phyloP scores from a whole-genome alignment of 2,329 filamentous ascomycete genomes.

The Aspergillus chevalieri region DNA sequence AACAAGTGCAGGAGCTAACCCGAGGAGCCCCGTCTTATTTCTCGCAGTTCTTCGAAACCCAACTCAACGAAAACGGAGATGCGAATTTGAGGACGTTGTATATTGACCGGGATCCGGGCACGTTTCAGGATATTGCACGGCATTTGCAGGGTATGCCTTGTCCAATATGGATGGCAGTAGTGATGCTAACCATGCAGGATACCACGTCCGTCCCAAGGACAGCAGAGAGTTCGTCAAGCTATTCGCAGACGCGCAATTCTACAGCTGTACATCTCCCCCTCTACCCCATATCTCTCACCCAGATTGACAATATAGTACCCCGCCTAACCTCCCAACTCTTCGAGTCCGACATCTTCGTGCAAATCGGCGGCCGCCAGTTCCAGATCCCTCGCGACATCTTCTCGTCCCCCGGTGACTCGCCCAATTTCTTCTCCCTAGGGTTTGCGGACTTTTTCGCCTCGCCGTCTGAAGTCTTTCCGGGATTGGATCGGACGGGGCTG shows the following conservation, averaged over 20 bases:
- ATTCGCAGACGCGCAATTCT: constrained; percentile 93
- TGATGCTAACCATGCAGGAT: constrained; percentile 32
- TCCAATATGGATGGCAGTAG: neutral
- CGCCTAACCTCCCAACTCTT: constrained; percentile 86
- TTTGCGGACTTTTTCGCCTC: constrained; percentile 82
- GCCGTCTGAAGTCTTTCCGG: constrained; percentile 76
- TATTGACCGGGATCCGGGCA: constrained; percentile 86
- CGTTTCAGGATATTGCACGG: constrained; percentile 81
- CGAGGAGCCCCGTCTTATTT: constrained; percentile 87
- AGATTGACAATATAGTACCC: constrained; percentile 54
- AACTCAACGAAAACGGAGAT: constrained; percentile 58
- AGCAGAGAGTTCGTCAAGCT: constrained; percentile 83
- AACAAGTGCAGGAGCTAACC: constrained; percentile 36
- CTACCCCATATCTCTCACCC: neutral
- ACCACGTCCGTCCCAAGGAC: constrained; percentile 75
- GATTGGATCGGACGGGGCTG: constrained; percentile 69
- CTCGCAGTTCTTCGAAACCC: constrained; percentile 84
- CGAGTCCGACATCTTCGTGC: constrained; percentile 85
- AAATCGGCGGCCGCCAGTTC: constrained; percentile 80
- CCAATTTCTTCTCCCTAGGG: constrained; percentile 91
- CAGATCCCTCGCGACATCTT: constrained; percentile 87
- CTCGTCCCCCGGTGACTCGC: constrained; percentile 76
- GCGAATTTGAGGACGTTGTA: constrained; percentile 71
- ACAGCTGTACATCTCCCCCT: constrained; percentile 58
- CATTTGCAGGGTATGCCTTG: constrained; percentile 64